These are phyloP conservation scores for Pyrenophora tritici-repentis DNA, from an alignment of 2,329 filamentous ascomycete genomes.

Conservation along the genomic window DNA sequence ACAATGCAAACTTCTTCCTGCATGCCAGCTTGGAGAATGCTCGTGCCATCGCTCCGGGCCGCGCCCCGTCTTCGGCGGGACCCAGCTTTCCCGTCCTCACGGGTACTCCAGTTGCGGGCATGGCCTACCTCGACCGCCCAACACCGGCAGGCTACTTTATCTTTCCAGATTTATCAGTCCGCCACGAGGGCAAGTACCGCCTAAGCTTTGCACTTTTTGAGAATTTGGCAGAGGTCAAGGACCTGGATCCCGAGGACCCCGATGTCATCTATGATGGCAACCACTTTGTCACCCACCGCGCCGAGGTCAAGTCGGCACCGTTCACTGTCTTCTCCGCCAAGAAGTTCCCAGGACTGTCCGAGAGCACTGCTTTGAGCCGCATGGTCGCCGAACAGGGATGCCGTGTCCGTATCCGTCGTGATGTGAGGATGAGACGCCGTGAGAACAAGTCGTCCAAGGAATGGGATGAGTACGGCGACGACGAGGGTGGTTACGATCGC, in stretches of 20 bases:
- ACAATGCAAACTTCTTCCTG: conserved; percentile 97
- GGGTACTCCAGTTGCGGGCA: conserved; percentile 91
- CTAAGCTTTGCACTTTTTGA: conserved; percentile 93
- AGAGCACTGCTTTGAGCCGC: conserved; percentile 86
- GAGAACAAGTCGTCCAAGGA: conserved; percentile 71
- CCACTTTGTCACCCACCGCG: conserved; percentile 75
- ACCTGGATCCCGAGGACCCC: conserved; percentile 66
- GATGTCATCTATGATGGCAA: conserved; percentile 49
- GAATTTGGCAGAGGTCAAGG: conserved; percentile 83
- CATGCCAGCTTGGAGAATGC: conserved; percentile 87
- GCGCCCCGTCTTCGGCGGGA: conserved; percentile 65
- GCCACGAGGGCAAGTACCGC: conserved; percentile 92
- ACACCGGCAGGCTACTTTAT: conserved; percentile 85
- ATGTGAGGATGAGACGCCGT: conserved; percentile 88
- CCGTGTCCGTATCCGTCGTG: conserved; percentile 90
- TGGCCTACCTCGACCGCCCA: conserved; percentile 93
- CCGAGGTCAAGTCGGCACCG: conserved; percentile 85
- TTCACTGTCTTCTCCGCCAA: conserved; percentile 96
- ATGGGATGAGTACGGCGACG: conserved; percentile 67
- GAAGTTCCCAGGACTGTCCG: conserved; percentile 93
- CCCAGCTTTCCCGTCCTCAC: conserved; percentile 81
- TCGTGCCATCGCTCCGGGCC: conserved; percentile 79
- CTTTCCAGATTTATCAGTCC: conserved; percentile 93
- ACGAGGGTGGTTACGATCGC: conserved; percentile 53
- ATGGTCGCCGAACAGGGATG: conserved; percentile 96